Evolutionary conservation across 2,329 filamentous ascomycete genomes (phyloP).

Genomic region (Acrocalymma vagum): DNA sequence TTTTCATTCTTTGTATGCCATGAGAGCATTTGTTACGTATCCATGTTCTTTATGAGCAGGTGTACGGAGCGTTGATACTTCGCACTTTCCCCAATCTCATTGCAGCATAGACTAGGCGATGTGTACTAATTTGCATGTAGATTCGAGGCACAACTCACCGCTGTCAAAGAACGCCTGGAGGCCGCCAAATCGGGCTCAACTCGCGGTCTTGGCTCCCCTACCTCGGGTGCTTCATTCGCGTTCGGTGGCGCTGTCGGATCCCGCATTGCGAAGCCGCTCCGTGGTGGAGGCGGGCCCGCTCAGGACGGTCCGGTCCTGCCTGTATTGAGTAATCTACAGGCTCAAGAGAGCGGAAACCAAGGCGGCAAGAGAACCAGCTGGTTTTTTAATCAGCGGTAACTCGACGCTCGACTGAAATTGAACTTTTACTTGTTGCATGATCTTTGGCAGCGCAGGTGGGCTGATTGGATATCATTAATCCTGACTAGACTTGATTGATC

Average conservation of each 20-base stretch:
- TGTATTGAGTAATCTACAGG: constrained; percentile 53
- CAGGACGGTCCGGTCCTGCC: constrained; percentile 49
- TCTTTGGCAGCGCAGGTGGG: too few species aligned
- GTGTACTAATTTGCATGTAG: constrained; percentile 57
- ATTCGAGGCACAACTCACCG: constrained; percentile 95
- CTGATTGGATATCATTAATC: too few species aligned
- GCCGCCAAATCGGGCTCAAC: constrained; percentile 92
- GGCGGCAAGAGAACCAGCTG: constrained; percentile 74
- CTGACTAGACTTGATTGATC: too few species aligned
- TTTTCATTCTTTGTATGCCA: constrained; percentile 6
- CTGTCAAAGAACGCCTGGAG: constrained; percentile 97
- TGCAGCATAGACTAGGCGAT: constrained; percentile 5
- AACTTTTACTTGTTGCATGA: too few species aligned
- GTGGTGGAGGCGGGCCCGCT: constrained; percentile 58
- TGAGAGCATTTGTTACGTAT: constrained; percentile 10
- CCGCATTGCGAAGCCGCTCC: constrained; percentile 71
- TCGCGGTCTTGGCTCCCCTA: constrained; percentile 75
- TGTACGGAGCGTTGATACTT: too few species aligned
- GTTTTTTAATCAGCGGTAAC: constrained; percentile 73
- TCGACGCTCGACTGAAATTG: too few species aligned
- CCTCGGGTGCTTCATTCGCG: constrained; percentile 69
- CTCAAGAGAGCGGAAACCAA: constrained; percentile 63
- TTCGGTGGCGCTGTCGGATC: constrained; percentile 64
- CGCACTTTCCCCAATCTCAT: constrained; percentile 3
- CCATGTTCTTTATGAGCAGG: too few species aligned